Conservation (phyloP, 2,329 filamentous ascomycete genomes). For the Dactylellina haptotyla region DNA sequence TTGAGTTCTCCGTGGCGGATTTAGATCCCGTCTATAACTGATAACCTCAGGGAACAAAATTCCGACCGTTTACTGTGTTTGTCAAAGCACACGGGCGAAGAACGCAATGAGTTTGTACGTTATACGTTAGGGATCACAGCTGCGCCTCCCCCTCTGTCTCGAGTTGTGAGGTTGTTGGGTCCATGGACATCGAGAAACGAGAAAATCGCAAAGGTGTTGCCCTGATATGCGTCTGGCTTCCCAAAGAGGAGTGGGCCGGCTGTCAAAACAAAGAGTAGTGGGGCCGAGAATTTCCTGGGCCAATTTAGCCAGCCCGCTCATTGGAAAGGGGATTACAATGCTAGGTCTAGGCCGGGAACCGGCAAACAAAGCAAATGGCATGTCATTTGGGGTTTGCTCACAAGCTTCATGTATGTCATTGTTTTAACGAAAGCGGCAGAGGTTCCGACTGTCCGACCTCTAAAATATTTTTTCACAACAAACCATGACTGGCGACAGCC, state of each 20-base stretch:
- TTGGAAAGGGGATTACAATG: not conserved
- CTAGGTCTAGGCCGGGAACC: slow-evolving; percentile 1
- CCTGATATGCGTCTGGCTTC: slow-evolving; percentile 24
- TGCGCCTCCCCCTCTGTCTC: slow-evolving; percentile 54
- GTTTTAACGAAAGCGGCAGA: slow-evolving; percentile 18
- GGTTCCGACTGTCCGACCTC: slow-evolving; percentile 30
- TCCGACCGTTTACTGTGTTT: slow-evolving; percentile 16
- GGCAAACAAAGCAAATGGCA: slow-evolving; percentile 23
- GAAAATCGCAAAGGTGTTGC: slow-evolving; percentile 27
- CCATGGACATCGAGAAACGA: slow-evolving; percentile 2
- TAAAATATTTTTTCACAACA: slow-evolving; percentile 6
- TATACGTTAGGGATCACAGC: slow-evolving; percentile 39
- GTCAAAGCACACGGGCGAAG: slow-evolving; percentile 48
- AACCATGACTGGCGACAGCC: not conserved
- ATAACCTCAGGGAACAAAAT: slow-evolving; percentile 9
- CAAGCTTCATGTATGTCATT: not conserved
- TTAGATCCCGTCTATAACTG: slow-evolving; percentile 19
- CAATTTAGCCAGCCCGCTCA: slow-evolving; percentile 44
- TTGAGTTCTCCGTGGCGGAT: slow-evolving; percentile 13
- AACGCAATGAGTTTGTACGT: slow-evolving; percentile 2
- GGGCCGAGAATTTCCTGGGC: slow-evolving; percentile 21
- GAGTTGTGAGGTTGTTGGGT: slow-evolving; percentile 31
- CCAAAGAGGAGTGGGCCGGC: not conserved
- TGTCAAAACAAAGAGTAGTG: slow-evolving; percentile 21
- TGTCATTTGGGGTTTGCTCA: slow-evolving; percentile 11